Conservation (phyloP, 73 alveolate species). For the Symbiodinium pilosum region DNA sequence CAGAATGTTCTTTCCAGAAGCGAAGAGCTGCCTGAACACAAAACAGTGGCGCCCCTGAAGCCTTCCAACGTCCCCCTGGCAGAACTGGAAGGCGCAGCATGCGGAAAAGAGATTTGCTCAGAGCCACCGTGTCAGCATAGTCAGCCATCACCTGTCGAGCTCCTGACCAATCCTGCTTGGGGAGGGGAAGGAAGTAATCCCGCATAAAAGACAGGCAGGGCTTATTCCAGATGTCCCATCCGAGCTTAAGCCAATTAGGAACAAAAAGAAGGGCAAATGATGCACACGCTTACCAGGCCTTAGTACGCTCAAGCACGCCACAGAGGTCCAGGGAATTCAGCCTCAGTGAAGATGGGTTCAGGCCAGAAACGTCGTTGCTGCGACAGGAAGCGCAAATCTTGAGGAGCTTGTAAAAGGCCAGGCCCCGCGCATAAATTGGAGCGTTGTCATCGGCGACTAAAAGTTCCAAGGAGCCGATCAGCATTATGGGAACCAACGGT, state of each 20-base stretch:
- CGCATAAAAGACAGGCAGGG: background rate
- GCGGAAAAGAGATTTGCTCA: constrained; percentile 17
- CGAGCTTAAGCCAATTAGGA: background rate
- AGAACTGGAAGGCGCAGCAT: background rate
- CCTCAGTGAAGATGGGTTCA: background rate
- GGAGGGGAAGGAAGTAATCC: constrained; percentile 12
- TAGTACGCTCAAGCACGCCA: constrained; percentile 29
- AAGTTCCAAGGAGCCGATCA: constrained; percentile 14
- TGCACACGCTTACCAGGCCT: constrained; percentile 6
- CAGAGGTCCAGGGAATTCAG: background rate
- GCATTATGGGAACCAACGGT: background rate
- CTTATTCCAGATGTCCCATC: background rate
- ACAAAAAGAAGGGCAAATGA: background rate
- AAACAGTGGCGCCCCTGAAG: background rate
- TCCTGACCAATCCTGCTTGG: background rate
- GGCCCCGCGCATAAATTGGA: background rate
- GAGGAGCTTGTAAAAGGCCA: constrained; percentile 45
- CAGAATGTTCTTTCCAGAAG: constrained; percentile 16
- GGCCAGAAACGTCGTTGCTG: background rate
- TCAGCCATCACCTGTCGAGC: background rate
- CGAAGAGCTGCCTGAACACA: background rate
- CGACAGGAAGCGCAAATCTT: constrained; percentile 18
- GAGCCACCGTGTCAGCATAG: background rate
- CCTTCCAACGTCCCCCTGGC: background rate
- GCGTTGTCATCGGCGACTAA: background rate